phyloP scores from a whole-genome alignment of 148 eudicot species.

The Nyssa sinensis region DNA sequence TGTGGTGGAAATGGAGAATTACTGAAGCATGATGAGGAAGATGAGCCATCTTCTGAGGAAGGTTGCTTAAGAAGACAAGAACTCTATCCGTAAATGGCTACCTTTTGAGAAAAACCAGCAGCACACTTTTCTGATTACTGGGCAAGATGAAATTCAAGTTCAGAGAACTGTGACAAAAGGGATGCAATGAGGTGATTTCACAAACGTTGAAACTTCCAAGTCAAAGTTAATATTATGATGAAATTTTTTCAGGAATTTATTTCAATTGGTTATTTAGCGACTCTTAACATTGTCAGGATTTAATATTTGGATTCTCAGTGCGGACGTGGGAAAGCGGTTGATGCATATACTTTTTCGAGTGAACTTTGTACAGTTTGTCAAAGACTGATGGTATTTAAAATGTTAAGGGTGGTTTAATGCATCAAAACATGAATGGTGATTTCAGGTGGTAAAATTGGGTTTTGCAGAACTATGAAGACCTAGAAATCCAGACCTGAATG shows the following conservation, averaged over 20 bases:
- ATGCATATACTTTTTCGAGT: neutral
- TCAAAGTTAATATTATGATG: neutral
- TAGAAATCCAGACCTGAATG: neutral
- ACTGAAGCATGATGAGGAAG: slow-evolving; percentile 34
- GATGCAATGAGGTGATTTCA: neutral
- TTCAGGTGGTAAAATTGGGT: neutral
- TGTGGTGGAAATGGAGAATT: slow-evolving; percentile 37
- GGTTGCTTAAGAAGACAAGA: slow-evolving; percentile 29
- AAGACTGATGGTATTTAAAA: neutral
- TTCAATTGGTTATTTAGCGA: neutral
- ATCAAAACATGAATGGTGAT: neutral
- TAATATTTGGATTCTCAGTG: neutral
- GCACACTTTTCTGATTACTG: neutral
- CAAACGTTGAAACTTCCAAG: neutral
- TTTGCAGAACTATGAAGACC: neutral
- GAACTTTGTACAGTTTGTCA: neutral
- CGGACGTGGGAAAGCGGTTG: neutral
- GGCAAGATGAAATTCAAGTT: slow-evolving; percentile 1
- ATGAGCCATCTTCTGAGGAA: slow-evolving; percentile 30
- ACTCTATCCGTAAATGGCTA: slow-evolving; percentile 3
- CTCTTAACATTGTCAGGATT: neutral
- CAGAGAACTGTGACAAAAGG: neutral
- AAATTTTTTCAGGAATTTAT: neutral
- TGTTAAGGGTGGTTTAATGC: neutral
- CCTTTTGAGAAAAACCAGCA: neutral